Conservation (phyloP, 1,284 basidiomycete genomes). For the Lignosus rhinocerotis region DNA sequence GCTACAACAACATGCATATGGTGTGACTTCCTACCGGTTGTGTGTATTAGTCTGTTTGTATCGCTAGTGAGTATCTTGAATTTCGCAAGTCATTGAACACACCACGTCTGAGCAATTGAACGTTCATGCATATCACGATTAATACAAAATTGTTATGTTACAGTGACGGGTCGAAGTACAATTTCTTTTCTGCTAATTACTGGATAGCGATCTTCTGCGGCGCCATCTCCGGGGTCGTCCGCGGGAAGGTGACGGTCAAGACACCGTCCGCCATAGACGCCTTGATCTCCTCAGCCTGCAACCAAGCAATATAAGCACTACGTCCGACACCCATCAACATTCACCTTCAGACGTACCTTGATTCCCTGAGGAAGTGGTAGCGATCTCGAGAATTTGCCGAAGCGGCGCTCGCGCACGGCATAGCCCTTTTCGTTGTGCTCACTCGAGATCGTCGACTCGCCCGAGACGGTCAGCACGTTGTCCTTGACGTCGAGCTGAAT, state of each 20-base stretch:
- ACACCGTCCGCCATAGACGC: slow-evolving; percentile 45
- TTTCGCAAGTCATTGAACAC: no score
- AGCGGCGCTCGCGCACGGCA: slow-evolving; percentile 44
- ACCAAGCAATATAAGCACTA: neutral
- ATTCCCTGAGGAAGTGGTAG: slow-evolving; percentile 43
- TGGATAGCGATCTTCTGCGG: slow-evolving; percentile 36
- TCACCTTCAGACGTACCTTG: slow-evolving; percentile 35
- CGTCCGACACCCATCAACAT: neutral
- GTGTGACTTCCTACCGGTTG: no score
- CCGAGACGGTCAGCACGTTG: slow-evolving; percentile 25
- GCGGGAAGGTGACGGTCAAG: slow-evolving; percentile 45
- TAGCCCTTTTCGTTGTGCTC: slow-evolving; percentile 42
- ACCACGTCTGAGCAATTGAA: no score
- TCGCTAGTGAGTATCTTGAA: no score
- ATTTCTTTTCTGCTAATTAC: no score
- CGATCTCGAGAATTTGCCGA: slow-evolving; percentile 44
- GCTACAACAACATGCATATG: no score
- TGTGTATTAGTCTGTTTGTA: no score
- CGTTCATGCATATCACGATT: no score
- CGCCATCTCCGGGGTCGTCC: slow-evolving; percentile 30
- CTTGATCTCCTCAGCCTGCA: slow-evolving; percentile 39
- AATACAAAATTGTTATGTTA: no score
- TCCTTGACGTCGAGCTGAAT: slow-evolving; percentile 42
- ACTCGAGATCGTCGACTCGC: slow-evolving; percentile 32
- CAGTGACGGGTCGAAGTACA: no score